Evolutionary conservation across 441 rosid genomes (phyloP).

Genomic region (Corymbia calophylla): DNA sequence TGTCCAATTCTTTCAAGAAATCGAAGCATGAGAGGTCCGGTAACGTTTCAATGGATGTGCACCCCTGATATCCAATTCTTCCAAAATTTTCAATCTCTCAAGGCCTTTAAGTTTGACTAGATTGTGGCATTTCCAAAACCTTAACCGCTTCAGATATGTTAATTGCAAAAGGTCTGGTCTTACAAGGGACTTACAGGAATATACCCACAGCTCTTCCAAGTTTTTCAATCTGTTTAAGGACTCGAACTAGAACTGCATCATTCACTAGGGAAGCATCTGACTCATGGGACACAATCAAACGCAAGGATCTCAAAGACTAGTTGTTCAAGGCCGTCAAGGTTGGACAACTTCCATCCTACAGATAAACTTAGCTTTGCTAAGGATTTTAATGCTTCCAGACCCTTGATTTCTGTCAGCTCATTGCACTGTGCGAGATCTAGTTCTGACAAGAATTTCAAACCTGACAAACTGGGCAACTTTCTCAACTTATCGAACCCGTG

Average conservation of each 20-base stretch:
- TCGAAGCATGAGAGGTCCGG: neutral
- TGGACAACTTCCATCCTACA: neutral
- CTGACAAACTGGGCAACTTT: neutral
- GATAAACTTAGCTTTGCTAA: neutral
- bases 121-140: neutral
- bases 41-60: neutral
- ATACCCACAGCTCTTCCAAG: neutral
- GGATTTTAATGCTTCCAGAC: neutral
- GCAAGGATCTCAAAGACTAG: neutral
- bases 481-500: neutral
- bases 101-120: neutral
- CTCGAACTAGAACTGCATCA: neutral
- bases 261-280: neutral
- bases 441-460: neutral
- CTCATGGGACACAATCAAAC: too few species aligned
- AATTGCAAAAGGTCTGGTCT: neutral
- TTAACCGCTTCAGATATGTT: neutral
- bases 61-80: fast-evolving
- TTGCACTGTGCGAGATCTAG: neutral
- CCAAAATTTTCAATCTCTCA: neutral
- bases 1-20: neutral
- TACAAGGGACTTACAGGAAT: neutral
- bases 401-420: neutral
- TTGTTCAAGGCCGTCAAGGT: neutral
- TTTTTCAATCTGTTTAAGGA: neutral